Evolutionary conservation across 2,329 filamentous ascomycete species (phyloP), one percentile per base, ranked within the genome.

Genomic region (Anisogramma anomala): DNA sequence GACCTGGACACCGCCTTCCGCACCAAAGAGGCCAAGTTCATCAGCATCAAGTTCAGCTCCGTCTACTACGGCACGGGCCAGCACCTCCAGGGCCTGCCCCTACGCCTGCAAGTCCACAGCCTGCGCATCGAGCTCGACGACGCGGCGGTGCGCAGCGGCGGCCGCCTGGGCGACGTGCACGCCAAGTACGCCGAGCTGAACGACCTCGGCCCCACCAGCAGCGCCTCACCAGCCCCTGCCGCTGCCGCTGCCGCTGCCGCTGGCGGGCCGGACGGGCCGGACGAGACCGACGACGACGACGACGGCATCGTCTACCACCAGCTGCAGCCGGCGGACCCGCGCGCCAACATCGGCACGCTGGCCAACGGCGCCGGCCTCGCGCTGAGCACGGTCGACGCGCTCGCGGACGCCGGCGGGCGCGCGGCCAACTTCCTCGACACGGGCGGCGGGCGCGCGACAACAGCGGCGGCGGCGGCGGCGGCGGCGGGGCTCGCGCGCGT

Each of bases 291-390:
- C 26, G 64, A 70, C 1, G 60, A 65, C 14, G 68, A 72, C 43
- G 66, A 79, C 43, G 84, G 84, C 3, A 86, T 94, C 51, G 82
- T 91, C 1, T 93, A 88, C 57, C 72, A 93, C 48, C 79, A 74
- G 52, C 36, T 46, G n/a, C 61, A 71, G 43, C 51, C 58, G 1
- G 67, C 69, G 2, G 55, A 65, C 40, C 74, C 70, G 39, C 6
- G n/a, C n/a, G 10, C 27, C 41, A 77, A 77, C 47, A 79, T 94
- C 39, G 87, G 85, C 27, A 94, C 83, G 1, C 67, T 93, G 48
- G 85, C 94, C 49, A 94, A 94, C 54, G 86, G 87, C 32, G 87
- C 88, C 0, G 87, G 87, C 0, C 71, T 94, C 1, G 86, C 86
- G 0, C 91, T 94, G 83, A 91, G 91, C 57, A 94, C 86, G 0